Conservation (phyloP, 139 green algal genomes). For the Haematococcus sp. region DNA sequence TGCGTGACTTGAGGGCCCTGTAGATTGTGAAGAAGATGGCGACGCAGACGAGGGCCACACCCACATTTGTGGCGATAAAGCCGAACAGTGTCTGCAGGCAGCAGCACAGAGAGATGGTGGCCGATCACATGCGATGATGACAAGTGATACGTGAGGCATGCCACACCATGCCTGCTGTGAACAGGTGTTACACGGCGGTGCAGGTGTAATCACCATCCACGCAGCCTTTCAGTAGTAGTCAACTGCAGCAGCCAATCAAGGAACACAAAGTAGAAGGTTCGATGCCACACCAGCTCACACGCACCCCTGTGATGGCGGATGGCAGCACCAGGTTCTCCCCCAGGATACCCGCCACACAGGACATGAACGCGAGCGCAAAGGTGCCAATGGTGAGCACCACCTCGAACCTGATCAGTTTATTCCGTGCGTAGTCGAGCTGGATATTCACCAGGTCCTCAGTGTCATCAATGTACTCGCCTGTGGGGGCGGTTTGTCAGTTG, state of each 20-base stretch:
- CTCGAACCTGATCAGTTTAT: conserved; percentile 73
- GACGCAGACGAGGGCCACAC: background rate
- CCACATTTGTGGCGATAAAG: background rate
- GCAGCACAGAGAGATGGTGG: too few relatives aligned
- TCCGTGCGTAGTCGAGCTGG: conserved; percentile 87
- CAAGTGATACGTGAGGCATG: too few relatives aligned
- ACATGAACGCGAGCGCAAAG: conserved; percentile 65
- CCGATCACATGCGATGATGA: too few relatives aligned
- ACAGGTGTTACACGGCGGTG: too few relatives aligned
- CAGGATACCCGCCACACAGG: conserved; percentile 67
- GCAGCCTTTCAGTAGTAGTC: too few relatives aligned
- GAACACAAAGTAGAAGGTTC: too few relatives aligned
- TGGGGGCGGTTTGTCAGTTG: background rate
- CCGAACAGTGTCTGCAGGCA: too few relatives aligned
- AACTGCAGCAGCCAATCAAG: too few relatives aligned
- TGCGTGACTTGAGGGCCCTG: background rate
- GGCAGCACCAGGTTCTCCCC: conserved; percentile 87
- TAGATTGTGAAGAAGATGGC: conserved; percentile 7
- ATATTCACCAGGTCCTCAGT: conserved; percentile 97
- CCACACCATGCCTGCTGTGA: too few relatives aligned
- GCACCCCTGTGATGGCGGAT: conserved; percentile 29
- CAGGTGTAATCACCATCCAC: too few relatives aligned
- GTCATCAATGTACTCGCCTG: conserved; percentile 93
- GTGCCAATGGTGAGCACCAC: conserved; percentile 65
- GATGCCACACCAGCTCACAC: too few relatives aligned